A percentile compares a stretch with the other conserved stretches of the same genome.
phyloP scores from a whole-genome alignment of 208 protist genomes.

The Trypanosoma theileri region DNA sequence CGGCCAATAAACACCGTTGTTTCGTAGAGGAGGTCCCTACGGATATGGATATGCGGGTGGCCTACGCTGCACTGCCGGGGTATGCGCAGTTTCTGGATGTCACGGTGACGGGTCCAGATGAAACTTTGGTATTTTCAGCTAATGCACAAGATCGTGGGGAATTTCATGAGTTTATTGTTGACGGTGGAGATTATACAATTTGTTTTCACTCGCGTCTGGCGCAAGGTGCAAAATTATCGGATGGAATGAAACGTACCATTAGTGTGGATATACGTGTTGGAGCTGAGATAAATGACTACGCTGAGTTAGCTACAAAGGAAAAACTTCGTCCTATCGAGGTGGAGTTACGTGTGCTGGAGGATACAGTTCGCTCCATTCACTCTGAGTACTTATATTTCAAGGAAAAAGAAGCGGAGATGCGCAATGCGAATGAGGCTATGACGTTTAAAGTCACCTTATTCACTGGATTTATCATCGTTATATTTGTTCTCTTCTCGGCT shows the following conservation, averaged over 20 bases:
- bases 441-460: conserved; percentile 65
- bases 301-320: conserved; percentile 64
- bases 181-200: conserved; percentile 67
- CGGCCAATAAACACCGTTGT: conserved; percentile 48
- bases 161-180: conserved; percentile 36
- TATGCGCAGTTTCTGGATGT: conserved; percentile 71
- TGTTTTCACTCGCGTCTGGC: conserved; percentile 69
- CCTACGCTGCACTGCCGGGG: conserved; percentile 48
- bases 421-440: conserved; percentile 86
- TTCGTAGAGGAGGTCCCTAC: conserved; percentile 83
- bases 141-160: conserved; percentile 35
- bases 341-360: conserved; percentile 86
- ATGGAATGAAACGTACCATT: conserved; percentile 29
- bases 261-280: conserved; percentile 46
- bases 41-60: conserved; percentile 49
- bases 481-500: conserved; percentile 74
- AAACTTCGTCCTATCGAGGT: conserved; percentile 92
- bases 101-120: conserved; percentile 31
- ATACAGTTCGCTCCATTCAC: conserved; percentile 79
- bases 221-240: conserved; percentile 19
- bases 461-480: conserved; percentile 53
- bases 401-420: conserved; percentile 84
- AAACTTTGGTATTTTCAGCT: conserved; percentile 20
- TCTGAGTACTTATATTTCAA: conserved; percentile 88
- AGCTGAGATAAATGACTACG: conserved; percentile 70